Evolutionary conservation across 1,139 yeast genomes (phyloP).

Genomic region (Hyphopichia fennica): DNA sequence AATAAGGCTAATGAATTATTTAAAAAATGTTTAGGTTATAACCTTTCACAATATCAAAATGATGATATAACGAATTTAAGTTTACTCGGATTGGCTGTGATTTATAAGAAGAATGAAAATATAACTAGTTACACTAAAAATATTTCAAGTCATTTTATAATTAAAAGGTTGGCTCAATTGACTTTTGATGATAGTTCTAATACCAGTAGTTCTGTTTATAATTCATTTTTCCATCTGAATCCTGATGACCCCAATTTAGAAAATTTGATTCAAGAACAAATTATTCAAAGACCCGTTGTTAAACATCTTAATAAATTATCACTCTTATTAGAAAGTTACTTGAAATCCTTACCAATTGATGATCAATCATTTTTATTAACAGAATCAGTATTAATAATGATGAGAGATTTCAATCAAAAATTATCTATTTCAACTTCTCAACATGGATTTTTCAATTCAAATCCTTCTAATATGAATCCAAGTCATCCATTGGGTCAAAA

Average conservation of each 20-base stretch:
- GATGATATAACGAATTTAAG: constrained; percentile 29
- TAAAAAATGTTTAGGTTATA: constrained; percentile 20
- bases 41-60: constrained; percentile 22
- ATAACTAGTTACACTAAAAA: constrained; percentile 23
- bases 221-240: constrained; percentile 15
- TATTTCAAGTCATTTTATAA: constrained; percentile 24
- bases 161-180: constrained; percentile 11
- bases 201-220: constrained; percentile 13
- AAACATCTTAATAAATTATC: constrained; percentile 52
- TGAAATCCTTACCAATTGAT: constrained; percentile 19
- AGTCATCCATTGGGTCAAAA: constrained; percentile 17
- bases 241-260: constrained; percentile 13
- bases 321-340: constrained; percentile 41
- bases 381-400: constrained; percentile 15
- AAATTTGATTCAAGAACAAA: constrained; percentile 12
- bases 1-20: constrained; percentile 21
- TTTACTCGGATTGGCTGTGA: constrained; percentile 35
- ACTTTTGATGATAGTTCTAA: constrained; percentile 4
- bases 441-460: constrained; percentile 20
- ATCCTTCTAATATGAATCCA: constrained; percentile 9
- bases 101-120: constrained; percentile 21
- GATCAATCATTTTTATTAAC: constrained; percentile 20
- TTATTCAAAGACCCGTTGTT: constrained; percentile 41
- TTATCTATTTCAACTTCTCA: constrained; percentile 24
- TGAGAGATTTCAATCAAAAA: constrained; percentile 27